These are phyloP conservation scores for Gremmenia infestans DNA, from an alignment of 2,329 filamentous ascomycete species.

Conservation along the genomic window DNA sequence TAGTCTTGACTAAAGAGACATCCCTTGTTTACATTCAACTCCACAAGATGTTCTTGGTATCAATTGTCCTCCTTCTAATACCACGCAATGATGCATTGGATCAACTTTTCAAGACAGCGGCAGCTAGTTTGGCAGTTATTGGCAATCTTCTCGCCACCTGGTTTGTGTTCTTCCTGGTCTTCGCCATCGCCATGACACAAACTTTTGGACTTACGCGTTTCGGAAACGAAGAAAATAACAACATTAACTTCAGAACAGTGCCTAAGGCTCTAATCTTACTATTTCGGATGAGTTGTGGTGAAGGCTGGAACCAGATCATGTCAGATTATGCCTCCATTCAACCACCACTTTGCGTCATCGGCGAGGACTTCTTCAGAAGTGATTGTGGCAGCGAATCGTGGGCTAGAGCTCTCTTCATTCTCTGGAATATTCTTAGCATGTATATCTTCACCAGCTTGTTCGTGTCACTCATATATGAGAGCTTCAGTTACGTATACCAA, in stretches of 20 bases:
- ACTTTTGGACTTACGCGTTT: slow-evolving; percentile 94
- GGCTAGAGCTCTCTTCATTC: slow-evolving; percentile 85
- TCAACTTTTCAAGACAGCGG: slow-evolving; percentile 97
- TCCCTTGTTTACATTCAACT: slow-evolving; percentile 66
- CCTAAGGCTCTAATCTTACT: slow-evolving; percentile 90
- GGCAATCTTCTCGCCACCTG: slow-evolving; percentile 90
- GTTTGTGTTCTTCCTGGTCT: slow-evolving; percentile 95
- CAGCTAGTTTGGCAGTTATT: slow-evolving; percentile 86
- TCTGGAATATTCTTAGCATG: slow-evolving; percentile 99
- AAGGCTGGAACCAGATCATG: slow-evolving; percentile 97
- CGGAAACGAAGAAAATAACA: slow-evolving; percentile 63
- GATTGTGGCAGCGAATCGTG: slow-evolving; percentile 90
- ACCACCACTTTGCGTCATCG: slow-evolving; percentile 74
- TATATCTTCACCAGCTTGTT: slow-evolving; percentile 99
- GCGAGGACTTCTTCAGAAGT: slow-evolving; percentile 69
- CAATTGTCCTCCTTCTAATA: slow-evolving; percentile 83
- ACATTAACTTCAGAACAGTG: slow-evolving; percentile 89
- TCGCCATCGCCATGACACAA: slow-evolving; percentile 93
- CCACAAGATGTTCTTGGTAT: slow-evolving; percentile 91
- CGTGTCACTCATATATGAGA: slow-evolving; percentile 97
- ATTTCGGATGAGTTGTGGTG: slow-evolving; percentile 88
- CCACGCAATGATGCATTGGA: slow-evolving; percentile 95
- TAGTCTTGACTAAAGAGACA: slow-evolving; percentile 59
- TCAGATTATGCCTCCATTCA: slow-evolving; percentile 83
- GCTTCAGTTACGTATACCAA: slow-evolving; percentile 98